Conservation (phyloP, 148 eudicot species). For the Polygonum aviculare region DNA sequence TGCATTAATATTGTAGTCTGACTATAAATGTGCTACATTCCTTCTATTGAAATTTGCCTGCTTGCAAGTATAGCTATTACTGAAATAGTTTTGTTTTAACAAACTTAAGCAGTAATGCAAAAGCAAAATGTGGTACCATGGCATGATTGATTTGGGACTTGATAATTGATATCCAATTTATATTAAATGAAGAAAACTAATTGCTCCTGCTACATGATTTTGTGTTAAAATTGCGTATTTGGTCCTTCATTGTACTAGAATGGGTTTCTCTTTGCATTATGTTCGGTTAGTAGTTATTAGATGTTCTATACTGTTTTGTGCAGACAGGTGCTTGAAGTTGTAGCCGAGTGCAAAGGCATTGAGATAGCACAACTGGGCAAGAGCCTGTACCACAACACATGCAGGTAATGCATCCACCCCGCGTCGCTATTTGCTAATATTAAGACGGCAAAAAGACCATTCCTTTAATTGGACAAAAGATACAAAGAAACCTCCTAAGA, state of each 20-base stretch:
- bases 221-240: no score
- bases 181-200: no score
- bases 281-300: constrained; percentile 2
- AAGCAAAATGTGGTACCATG: neutral
- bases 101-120: neutral
- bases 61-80: neutral
- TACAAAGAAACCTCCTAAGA: neutral
- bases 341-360: constrained; percentile 80
- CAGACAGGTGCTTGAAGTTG: constrained; percentile 99
- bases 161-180: neutral
- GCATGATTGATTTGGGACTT: neutral
- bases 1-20: neutral
- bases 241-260: neutral
- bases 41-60: neutral
- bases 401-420: constrained; percentile 52
- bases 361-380: constrained; percentile 63
- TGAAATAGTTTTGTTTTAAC: neutral
- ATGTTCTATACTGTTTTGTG: constrained; percentile 1
- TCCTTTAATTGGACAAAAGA: neutral
- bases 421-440: neutral
- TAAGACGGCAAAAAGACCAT: neutral
- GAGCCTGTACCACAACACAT: constrained; percentile 81
- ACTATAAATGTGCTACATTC: neutral
- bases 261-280: neutral
- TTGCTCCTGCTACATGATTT: neutral